phyloP scores from a whole-genome alignment of 2,329 filamentous ascomycete species.

The Fusarium transvaalense region DNA sequence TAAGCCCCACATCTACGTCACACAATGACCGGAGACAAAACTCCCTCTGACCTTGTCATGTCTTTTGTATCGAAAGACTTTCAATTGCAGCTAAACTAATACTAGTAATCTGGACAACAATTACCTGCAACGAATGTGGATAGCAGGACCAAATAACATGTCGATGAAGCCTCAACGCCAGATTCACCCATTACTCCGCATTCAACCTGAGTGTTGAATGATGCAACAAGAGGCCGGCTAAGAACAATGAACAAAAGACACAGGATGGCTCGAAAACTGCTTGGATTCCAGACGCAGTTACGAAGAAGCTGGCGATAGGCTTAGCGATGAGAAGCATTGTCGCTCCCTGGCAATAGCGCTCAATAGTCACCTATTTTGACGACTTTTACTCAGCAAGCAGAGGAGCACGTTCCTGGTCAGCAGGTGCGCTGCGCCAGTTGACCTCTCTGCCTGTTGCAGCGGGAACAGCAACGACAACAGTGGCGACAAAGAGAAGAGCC shows the following conservation, averaged over 20 bases:
- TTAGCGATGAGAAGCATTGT: not conserved
- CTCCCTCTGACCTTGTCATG: not conserved
- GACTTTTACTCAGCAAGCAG: constrained; percentile 63
- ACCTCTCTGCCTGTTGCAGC: constrained; percentile 70
- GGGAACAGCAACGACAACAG: constrained; percentile 73
- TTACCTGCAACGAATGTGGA: constrained; percentile 12
- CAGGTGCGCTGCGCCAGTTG: constrained; percentile 58
- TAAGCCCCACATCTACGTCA: constrained; percentile 30
- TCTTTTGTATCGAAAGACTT: constrained; percentile 5
- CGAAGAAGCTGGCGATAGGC: not conserved
- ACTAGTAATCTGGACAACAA: constrained; percentile 12
- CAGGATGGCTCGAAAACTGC: constrained; percentile 7
- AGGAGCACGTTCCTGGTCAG: constrained; percentile 71
- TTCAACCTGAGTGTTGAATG: constrained; percentile 19
- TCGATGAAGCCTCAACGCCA: constrained; percentile 34
- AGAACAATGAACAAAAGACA: constrained; percentile 16
- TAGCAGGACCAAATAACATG: constrained; percentile 5
- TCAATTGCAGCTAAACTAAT: constrained; percentile 27
- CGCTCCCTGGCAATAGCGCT: not conserved
- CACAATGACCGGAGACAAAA: no score
- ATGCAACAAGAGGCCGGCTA: constrained; percentile 27
- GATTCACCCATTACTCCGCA: constrained; percentile 30
- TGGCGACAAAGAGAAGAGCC: constrained; percentile 77
- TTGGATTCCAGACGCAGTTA: not conserved
- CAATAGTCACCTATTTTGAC: not conserved